Conservation (phyloP, 176 grass and related monocot species). For the Poa annua region DNA sequence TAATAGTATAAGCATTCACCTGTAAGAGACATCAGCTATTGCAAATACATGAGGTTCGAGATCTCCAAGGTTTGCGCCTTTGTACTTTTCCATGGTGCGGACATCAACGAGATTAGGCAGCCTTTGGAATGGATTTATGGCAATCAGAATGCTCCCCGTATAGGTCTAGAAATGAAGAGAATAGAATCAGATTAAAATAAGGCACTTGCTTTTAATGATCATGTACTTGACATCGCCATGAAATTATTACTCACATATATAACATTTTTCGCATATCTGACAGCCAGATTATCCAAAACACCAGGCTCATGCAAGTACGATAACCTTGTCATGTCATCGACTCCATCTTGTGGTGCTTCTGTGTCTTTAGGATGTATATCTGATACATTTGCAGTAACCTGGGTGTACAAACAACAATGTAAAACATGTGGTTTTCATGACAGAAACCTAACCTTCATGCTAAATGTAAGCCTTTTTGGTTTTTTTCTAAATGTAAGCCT, state of each 20-base stretch:
- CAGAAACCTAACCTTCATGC: conserved; percentile 8
- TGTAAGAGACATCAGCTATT: conserved; percentile 89
- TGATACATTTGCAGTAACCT: conserved; percentile 56
- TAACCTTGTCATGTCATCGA: conserved; percentile 97
- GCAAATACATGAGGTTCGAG: conserved; percentile 93
- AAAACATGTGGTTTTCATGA: conserved; percentile 34
- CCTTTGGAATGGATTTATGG: conserved; percentile 98
- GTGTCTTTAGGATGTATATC: conserved; percentile 81
- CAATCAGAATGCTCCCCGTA: conserved; percentile 92
- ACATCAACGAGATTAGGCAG: conserved; percentile 76
- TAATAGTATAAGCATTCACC: conserved; percentile 68
- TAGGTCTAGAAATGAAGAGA: conserved; percentile 76
- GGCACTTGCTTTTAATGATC: conserved; percentile 4
- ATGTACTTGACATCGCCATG: conserved; percentile 31
- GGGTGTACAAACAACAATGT: conserved; percentile 40
- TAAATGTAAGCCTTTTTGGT: too few relatives aligned
- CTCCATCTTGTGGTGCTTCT: conserved; percentile 74
- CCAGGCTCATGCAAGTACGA: conserved; percentile 98
- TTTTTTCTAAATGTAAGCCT: too few relatives aligned
- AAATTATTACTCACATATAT: conserved; percentile 80
- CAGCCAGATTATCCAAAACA: conserved; percentile 83
- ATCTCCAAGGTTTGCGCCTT: conserved; percentile 82
- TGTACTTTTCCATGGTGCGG: conserved; percentile 84
- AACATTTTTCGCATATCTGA: conserved; percentile 84
- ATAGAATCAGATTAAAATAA: conserved; percentile 38